These are phyloP conservation scores for Stylonectria norvegica DNA, from an alignment of 2,329 filamentous ascomycete genomes.

Conservation along the genomic window DNA sequence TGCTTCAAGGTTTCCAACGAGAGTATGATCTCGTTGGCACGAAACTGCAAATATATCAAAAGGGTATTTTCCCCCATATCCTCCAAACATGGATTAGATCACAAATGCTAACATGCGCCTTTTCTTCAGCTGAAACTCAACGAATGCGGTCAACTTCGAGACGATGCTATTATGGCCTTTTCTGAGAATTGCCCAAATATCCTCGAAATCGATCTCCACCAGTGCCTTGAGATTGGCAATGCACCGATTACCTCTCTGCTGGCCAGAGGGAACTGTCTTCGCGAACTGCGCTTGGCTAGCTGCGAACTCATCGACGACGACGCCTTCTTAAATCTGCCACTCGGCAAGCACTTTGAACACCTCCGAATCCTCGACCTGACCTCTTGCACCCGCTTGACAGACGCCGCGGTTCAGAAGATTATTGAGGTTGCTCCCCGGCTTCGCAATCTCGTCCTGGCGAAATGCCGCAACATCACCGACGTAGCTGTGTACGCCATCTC, in stretches of 20 bases:
- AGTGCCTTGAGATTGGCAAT: conserved; percentile 78
- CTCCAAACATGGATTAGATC: background rate
- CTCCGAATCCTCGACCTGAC: conserved; percentile 92
- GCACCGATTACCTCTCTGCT: conserved; percentile 79
- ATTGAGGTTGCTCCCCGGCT: conserved; percentile 81
- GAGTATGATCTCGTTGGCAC: conserved; percentile 75
- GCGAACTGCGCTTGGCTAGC: conserved; percentile 82
- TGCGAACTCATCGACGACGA: conserved; percentile 80
- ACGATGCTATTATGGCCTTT: conserved; percentile 79
- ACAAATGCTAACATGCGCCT: conserved; percentile 28
- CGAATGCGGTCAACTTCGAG: conserved; percentile 79
- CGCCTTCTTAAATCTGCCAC: conserved; percentile 79
- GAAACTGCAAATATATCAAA: conserved; percentile 83
- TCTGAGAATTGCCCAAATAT: conserved; percentile 87
- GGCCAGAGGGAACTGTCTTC: conserved; percentile 73
- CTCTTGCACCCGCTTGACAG: conserved; percentile 78
- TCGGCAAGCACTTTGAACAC: conserved; percentile 71
- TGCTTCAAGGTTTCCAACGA: conserved; percentile 84
- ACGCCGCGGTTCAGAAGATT: conserved; percentile 84
- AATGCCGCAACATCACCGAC: conserved; percentile 92
- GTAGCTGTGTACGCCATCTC: conserved; percentile 82
- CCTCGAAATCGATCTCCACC: conserved; percentile 91
- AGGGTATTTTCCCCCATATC: conserved; percentile 52
- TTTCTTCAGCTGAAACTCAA: conserved; percentile 84
- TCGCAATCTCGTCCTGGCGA: conserved; percentile 88